Percentiles rank a stretch among this genome's conserved stretches.
Evolutionary conservation across 495 filamentous ascomycete species (phyloP).

Genomic region (Aspergillus panamensis): DNA sequence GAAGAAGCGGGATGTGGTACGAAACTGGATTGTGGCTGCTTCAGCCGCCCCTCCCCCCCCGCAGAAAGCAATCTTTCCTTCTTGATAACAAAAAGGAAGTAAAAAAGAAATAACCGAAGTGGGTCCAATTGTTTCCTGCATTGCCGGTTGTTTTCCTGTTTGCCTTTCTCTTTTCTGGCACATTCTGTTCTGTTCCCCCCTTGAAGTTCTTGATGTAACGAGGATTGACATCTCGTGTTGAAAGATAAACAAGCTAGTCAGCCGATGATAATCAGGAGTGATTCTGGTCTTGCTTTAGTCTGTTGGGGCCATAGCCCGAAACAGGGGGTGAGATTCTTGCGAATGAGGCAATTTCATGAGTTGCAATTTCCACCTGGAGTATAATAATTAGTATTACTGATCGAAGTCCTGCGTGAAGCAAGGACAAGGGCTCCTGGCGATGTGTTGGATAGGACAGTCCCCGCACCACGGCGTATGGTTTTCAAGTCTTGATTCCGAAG

Average conservation of each 20-base stretch:
- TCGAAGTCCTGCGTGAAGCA: too few relatives aligned
- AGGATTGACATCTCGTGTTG: conserved; percentile 16
- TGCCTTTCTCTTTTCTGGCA: too few relatives aligned
- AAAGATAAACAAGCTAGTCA: background rate
- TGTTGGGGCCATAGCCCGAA: background rate
- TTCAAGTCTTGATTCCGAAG: background rate
- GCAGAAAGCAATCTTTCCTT: background rate
- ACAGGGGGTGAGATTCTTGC: background rate
- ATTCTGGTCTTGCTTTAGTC: background rate
- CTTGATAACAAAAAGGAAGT: background rate
- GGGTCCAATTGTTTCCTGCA: background rate
- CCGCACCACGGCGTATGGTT: background rate
- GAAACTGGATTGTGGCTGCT: too few relatives aligned
- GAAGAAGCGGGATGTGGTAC: background rate
- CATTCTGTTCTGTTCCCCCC: background rate
- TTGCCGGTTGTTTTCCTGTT: background rate
- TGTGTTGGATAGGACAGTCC: too few relatives aligned
- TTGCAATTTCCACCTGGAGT: background rate
- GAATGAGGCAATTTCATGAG: background rate
- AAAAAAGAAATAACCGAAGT: background rate
- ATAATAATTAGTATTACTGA: background rate
- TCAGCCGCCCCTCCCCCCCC: too few relatives aligned
- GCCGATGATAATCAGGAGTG: conserved; percentile 4
- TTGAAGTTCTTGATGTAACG: too few relatives aligned
- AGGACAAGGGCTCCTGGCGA: too few relatives aligned